These are phyloP conservation scores for Cucurbitaria berberidis DNA, from an alignment of 2,329 filamentous ascomycete genomes.

Conservation along the genomic window DNA sequence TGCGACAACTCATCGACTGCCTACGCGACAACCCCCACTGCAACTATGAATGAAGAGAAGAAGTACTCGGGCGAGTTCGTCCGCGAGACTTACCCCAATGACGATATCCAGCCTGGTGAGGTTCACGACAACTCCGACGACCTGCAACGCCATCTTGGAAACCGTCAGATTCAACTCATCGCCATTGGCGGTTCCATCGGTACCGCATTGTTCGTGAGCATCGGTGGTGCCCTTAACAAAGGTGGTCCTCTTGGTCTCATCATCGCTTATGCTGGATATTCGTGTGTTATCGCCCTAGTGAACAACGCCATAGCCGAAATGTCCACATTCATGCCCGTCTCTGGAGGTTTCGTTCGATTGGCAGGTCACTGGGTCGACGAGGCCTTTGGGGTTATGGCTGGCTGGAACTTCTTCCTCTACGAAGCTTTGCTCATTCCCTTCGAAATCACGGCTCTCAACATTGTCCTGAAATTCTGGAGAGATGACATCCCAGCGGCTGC, in stretches of 20 bases:
- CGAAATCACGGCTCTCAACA: constrained; percentile 56
- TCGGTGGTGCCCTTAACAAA: constrained; percentile 61
- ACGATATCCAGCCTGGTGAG: constrained; percentile 38
- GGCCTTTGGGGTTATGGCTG: constrained; percentile 64
- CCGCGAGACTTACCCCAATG: constrained; percentile 27
- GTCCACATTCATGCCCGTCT: constrained; percentile 67
- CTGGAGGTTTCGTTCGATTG: constrained; percentile 68
- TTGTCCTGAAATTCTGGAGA: constrained; percentile 52
- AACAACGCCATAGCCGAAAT: constrained; percentile 72
- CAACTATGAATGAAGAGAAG: constrained; percentile 41
- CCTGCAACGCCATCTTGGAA: constrained; percentile 48
- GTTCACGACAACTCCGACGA: constrained; percentile 45
- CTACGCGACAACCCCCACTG: constrained; percentile 26
- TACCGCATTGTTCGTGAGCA: constrained; percentile 64
- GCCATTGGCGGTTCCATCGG: constrained; percentile 51
- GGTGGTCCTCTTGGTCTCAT: constrained; percentile 62
- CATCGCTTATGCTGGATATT: constrained; percentile 65
- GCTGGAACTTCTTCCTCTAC: constrained; percentile 61
- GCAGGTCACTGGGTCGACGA: constrained; percentile 71
- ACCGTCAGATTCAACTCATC: constrained; percentile 51
- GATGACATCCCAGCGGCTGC: constrained; percentile 53
- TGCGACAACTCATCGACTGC: constrained; percentile 15
- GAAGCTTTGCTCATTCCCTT: constrained; percentile 59
- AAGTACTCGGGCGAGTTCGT: constrained; percentile 42
- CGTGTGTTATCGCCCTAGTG: constrained; percentile 62